Percentiles rank a stretch among this genome's conserved stretches.
These are phyloP conservation scores for Aspergillus sp. DNA, from an alignment of 2,329 filamentous ascomycete species.

Conservation along the genomic window DNA sequence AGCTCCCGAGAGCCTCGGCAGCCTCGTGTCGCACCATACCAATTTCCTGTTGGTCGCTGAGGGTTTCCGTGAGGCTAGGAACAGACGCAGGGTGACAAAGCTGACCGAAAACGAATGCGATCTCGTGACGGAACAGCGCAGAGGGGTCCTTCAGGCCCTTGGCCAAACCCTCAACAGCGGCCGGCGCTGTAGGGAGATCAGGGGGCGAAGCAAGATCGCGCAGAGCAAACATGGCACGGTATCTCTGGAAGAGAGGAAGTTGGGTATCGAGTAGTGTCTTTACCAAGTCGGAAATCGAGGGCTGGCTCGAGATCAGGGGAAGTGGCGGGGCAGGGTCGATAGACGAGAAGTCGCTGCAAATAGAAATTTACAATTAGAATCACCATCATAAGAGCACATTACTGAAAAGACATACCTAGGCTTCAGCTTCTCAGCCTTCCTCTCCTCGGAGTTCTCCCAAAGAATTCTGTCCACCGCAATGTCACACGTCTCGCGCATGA, in stretches of 20 bases:
- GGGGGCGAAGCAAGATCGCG: conserved; percentile 91
- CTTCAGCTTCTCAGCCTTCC: conserved; percentile 68
- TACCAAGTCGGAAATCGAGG: conserved; percentile 67
- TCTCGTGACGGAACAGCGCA: conserved; percentile 92
- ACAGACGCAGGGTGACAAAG: conserved; percentile 95
- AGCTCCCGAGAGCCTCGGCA: conserved; percentile 86
- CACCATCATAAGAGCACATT: not conserved
- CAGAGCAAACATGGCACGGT: conserved; percentile 96
- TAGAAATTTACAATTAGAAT: conserved; percentile 19
- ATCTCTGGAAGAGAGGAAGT: conserved; percentile 79
- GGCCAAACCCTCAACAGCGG: conserved; percentile 79
- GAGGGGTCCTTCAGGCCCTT: conserved; percentile 79
- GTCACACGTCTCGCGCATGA: conserved; percentile 92
- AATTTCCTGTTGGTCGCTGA: conserved; percentile 73
- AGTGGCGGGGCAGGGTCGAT: conserved; percentile 91
- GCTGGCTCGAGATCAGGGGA: conserved; percentile 56
- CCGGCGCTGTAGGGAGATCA: conserved; percentile 77
- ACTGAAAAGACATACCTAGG: conserved; percentile 56
- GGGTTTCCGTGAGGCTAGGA: conserved; percentile 69
- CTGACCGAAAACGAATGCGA: conserved; percentile 97
- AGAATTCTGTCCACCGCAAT: conserved; percentile 90
- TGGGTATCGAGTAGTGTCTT: conserved; percentile 70
- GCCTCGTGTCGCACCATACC: conserved; percentile 98
- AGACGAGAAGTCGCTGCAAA: conserved; percentile 78
- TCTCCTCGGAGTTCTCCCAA: conserved; percentile 75